Conservation (phyloP, 2,329 filamentous ascomycete species). For the Zymoseptoria brevis region DNA sequence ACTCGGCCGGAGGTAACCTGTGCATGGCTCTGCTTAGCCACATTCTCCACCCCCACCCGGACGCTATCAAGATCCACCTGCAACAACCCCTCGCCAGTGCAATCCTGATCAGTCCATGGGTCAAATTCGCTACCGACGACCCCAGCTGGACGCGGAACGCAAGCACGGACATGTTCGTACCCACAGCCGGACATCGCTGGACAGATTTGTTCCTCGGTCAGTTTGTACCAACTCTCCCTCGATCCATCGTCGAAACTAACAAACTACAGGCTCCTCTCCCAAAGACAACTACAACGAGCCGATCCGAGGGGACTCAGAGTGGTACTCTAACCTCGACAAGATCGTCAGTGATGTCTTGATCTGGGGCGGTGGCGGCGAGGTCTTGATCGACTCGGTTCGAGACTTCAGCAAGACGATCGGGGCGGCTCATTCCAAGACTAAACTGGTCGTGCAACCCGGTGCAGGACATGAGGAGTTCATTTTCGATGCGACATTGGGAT, state of each 20-base stretch:
- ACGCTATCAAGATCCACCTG: conserved; percentile 33
- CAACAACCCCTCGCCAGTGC: conserved; percentile 41
- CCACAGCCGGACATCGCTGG: conserved; percentile 39
- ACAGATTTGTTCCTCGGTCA: conserved; percentile 40
- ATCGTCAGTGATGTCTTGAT: conserved; percentile 42
- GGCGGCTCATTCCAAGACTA: conserved; percentile 31
- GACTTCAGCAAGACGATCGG: conserved; percentile 43
- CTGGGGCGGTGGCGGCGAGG: conserved; percentile 48
- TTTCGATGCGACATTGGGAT: conserved; percentile 33
- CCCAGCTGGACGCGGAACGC: conserved; percentile 39
- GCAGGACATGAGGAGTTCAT: conserved; percentile 38
- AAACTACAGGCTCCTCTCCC: conserved; percentile 8
- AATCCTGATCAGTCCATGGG: conserved; percentile 53
- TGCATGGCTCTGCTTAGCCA: conserved; percentile 41
- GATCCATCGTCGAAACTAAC: background rate
- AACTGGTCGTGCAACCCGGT: conserved; percentile 29
- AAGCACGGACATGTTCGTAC: conserved; percentile 45
- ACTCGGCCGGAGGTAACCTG: conserved; percentile 49
- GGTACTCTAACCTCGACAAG: conserved; percentile 45
- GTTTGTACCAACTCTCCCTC: background rate
- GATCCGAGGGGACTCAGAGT: conserved; percentile 40
- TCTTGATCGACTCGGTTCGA: conserved; percentile 49
- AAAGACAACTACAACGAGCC: conserved; percentile 49
- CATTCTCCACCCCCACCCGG: conserved; percentile 49
- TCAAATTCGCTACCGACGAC: conserved; percentile 42